Base-by-base conservation (phyloP, 2,329 filamentous ascomycete genomes). In the Cladophialophora yegresii region DNA sequence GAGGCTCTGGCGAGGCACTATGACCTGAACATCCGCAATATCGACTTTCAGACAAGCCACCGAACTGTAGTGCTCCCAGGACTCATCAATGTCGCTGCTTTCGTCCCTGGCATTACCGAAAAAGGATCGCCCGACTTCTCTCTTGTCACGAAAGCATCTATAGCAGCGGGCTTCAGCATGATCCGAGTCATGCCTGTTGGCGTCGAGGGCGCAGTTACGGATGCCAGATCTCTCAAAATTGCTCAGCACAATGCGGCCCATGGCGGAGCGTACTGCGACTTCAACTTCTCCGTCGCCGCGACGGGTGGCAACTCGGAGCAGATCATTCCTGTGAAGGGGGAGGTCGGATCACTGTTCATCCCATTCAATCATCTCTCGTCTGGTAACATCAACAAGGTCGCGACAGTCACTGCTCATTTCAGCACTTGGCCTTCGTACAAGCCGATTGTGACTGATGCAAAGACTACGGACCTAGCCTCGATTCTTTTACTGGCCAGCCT, bases 11-110 rank as follows among this genome's bases (percentile, higher is more conserved):
- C 92, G 62, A 88, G 93, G 64, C 89, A 96, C 76, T 96, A 92
- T 75, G 88, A 93, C 71, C 84, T 99, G 60, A 87, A 91, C 43
- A 87, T 99, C 63, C 86, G 87, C 74, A 89, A 87, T 69, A 87
- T 93, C 62, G 95, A 99, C 79, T 96, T 89, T 79, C 92, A 96
- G 81, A 93, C 92, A 54, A 97, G 95, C 79, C 89, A 93, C 76
- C 85, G 87, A 69, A 90, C 89, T 3, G 80, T 91, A 53, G 82
- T 88, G 50, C 83, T 93, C 43, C 89, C 90, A 36, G 90, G 90
- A 1, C 78, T 93, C 63, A 85, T 93, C 78, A 93, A 92, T 73
- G 83, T 92, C 67, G 88, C 89, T n/a, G 87, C 90, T 13, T 93
- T 93, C 71, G 89, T 93, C 57, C 90, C 90, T 16, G 89, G 87